phyloP scores from a whole-genome alignment of 2,329 filamentous ascomycete genomes.

The Pochonia chlamydosporia region DNA sequence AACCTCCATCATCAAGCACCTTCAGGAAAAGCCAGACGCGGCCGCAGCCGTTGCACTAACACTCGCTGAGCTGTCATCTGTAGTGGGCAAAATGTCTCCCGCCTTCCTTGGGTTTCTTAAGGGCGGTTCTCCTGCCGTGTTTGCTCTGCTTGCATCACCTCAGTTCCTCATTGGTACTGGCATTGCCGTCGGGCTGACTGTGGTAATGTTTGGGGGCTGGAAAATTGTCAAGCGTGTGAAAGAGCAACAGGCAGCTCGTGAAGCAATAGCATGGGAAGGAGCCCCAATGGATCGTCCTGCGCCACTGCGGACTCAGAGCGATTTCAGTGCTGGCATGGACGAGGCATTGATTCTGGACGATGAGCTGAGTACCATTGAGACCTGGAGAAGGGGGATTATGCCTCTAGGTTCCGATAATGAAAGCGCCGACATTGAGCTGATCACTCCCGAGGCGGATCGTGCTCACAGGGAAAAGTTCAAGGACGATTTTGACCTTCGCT shows the following conservation, averaged over 20 bases:
- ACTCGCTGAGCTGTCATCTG: conserved; percentile 80
- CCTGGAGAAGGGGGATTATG: conserved; percentile 52
- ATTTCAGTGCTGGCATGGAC: conserved; percentile 33
- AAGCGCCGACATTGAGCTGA: conserved; percentile 49
- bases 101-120: conserved; percentile 72
- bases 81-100: conserved; percentile 80
- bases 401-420: conserved; percentile 37
- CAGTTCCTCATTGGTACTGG: conserved; percentile 93
- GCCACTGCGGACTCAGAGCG: conserved; percentile 21
- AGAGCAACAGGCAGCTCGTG: conserved; percentile 29
- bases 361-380: conserved; percentile 53
- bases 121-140: conserved; percentile 75
- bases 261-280: conserved; percentile 22
- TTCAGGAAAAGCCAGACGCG: conserved; percentile 69
- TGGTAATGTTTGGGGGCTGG: conserved; percentile 93
- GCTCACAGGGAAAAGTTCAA: conserved; percentile 32
- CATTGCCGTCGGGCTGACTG: conserved; percentile 84
- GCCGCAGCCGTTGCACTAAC: conserved; percentile 92
- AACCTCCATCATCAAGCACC: conserved; percentile 71
- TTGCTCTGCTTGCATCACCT: conserved; percentile 79
- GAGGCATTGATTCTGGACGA: conserved; percentile 54
- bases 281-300: conserved; percentile 18
- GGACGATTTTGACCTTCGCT: conserved; percentile 34
- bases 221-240: conserved; percentile 90
- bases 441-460: conserved; percentile 49